Percentiles rank a stretch among this genome's conserved stretches.
Evolutionary conservation across 2,329 filamentous ascomycete species (phyloP).

Genomic region (Byssoonygena ceratinophila): DNA sequence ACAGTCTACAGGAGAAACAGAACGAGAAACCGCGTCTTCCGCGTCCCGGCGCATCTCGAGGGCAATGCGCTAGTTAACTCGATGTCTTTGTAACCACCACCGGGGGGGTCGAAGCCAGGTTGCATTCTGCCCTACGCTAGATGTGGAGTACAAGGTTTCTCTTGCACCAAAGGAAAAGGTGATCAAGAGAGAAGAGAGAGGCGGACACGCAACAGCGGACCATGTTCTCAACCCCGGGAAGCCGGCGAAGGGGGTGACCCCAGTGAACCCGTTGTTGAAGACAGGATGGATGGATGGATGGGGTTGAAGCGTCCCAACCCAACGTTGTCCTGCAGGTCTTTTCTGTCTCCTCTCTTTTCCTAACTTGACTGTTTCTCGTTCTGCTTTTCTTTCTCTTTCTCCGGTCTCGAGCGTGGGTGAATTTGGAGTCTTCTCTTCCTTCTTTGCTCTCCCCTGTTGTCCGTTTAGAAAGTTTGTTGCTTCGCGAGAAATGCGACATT

Average conservation of each 20-base stretch:
- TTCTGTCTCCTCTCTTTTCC: not conserved
- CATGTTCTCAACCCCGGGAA: not conserved
- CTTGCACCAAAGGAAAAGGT: not conserved
- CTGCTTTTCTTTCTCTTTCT: not conserved
- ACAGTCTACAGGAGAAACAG: no score
- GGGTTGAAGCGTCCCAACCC: no score
- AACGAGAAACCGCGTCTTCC: not conserved
- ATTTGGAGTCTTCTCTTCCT: not conserved
- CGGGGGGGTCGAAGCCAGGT: not conserved
- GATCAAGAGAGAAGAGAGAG: not conserved
- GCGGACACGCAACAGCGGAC: not conserved
- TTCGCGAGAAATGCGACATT: not conserved
- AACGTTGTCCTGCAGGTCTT: no score
- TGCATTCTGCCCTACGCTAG: conserved; percentile 4
- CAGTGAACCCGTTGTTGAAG: not conserved
- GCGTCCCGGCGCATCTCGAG: not conserved
- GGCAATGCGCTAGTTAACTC: not conserved
- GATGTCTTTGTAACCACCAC: not conserved
- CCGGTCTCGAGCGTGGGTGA: not conserved
- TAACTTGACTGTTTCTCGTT: no score
- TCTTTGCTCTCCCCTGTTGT: not conserved
- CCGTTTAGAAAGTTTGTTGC: not conserved
- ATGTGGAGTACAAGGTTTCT: conserved; percentile 4
- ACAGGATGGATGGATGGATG: not conserved
- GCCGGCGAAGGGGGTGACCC: not conserved